These are phyloP conservation scores for Talaromyces sp. DNA, from an alignment of 2,329 filamentous ascomycete species.

Conservation along the genomic window DNA sequence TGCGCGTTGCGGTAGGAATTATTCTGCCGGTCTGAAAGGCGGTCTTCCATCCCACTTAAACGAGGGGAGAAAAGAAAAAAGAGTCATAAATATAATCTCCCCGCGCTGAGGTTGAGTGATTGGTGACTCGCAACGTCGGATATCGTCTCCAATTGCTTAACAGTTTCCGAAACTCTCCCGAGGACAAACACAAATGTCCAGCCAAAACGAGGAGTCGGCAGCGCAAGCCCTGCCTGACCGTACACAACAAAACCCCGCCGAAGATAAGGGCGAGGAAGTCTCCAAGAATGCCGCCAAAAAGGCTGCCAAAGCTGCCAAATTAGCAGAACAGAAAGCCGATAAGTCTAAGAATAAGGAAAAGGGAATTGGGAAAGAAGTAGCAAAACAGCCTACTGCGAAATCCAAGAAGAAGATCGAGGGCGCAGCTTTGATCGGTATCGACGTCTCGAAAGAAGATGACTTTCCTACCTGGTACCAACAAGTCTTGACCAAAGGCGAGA, in stretches of 20 bases:
- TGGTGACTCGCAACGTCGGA: background rate
- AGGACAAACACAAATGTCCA: slow-evolving; percentile 16
- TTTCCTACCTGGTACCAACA: slow-evolving; percentile 97
- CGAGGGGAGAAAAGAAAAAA: slow-evolving; percentile 23
- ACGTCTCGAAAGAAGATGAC: slow-evolving; percentile 77
- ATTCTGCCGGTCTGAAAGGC: slow-evolving; percentile 38
- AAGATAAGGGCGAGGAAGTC: slow-evolving; percentile 32
- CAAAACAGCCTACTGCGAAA: slow-evolving; percentile 44
- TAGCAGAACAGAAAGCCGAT: slow-evolving; percentile 41
- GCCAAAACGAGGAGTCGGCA: slow-evolving; percentile 24
- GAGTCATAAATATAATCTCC: slow-evolving; percentile 2
- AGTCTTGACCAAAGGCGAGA: slow-evolving; percentile 91
- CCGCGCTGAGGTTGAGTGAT: slow-evolving; percentile 4
- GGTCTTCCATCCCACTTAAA: slow-evolving; percentile 44
- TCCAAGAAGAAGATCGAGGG: slow-evolving; percentile 57
- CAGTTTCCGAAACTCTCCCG: background rate
- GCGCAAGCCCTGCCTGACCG: slow-evolving; percentile 39
- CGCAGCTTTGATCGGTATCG: slow-evolving; percentile 76
- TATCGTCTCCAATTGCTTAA: background rate
- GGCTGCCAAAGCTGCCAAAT: slow-evolving; percentile 47
- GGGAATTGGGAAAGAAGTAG: slow-evolving; percentile 42
- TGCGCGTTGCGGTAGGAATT: slow-evolving; percentile 33
- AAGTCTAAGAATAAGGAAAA: slow-evolving; percentile 39
- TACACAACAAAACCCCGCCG: slow-evolving; percentile 36
- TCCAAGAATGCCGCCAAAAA: slow-evolving; percentile 48